A percentile compares a stretch with the other conserved stretches of the same genome.
phyloP scores from a whole-genome alignment of 2,329 filamentous ascomycete species.

The Parastagonospora nodorum region DNA sequence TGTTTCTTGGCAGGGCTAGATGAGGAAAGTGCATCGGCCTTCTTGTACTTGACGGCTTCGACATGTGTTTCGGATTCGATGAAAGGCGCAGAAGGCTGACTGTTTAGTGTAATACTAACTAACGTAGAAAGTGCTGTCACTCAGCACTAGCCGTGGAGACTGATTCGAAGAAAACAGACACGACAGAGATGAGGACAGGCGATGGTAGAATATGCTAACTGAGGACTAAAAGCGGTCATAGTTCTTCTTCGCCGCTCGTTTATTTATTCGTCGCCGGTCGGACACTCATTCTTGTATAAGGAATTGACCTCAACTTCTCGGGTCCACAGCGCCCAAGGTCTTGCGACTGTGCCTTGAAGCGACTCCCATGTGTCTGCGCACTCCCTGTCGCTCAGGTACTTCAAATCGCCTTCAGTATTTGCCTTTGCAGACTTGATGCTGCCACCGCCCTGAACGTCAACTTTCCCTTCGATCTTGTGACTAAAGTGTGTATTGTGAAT shows the following conservation, averaged over 20 bases:
- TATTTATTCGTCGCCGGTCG: constrained; percentile 35
- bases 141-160: no score
- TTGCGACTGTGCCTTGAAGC: constrained; percentile 38
- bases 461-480: constrained; percentile 46
- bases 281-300: constrained; percentile 49
- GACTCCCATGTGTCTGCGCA: constrained; percentile 48
- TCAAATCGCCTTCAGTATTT: constrained; percentile 49
- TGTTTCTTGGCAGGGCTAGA: constrained; percentile 17
- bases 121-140: neutral
- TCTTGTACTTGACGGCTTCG: no score
- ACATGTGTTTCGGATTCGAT: no score
- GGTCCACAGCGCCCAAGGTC: constrained; percentile 52
- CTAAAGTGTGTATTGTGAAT: constrained; percentile 43
- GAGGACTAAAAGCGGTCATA: no score
- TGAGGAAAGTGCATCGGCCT: no score
- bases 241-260: neutral
- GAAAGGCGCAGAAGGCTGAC: no score
- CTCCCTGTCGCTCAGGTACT: constrained; percentile 50
- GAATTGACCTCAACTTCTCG: constrained; percentile 47
- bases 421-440: constrained; percentile 49
- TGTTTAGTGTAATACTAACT: neutral
- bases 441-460: constrained; percentile 46
- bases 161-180: no score
- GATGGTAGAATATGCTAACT: neutral
- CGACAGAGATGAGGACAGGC: neutral